Base-by-base conservation (phyloP, 106 monocot species). In the Apostasia ramifera region DNA sequence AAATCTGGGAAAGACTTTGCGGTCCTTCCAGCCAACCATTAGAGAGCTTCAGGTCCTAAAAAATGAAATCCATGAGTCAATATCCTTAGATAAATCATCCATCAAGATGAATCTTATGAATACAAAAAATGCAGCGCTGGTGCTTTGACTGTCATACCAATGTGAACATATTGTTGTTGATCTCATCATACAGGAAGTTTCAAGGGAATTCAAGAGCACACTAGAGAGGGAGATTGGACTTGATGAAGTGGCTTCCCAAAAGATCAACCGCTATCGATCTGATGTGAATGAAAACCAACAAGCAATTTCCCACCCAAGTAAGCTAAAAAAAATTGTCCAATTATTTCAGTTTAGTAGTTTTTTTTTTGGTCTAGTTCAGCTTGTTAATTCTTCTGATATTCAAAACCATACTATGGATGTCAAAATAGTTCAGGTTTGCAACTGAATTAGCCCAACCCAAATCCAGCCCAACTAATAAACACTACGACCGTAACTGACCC, bases 191-290 rank as follows among this genome's bases (percentile, higher is more conserved):
- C 66, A 98, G 98, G 93, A 98, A n/a, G 98, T 98, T 13, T 93
- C 98, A 55, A 92, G 85, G 70, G 98, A 98, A 74, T 93, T 98
- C 79, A 98, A 90, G 80, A 93, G 78, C 85, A 98, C 98, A 1
- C 78, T 98, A 53, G 92, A 98, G 66, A 76, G 87, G 61, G 98
- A 98, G 70, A 98, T 98, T 62, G 93, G 93, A 61, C 81, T 98
- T 51, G 90, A 98, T 77, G 98, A 98, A 58, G 69, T 81, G 67
- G 64, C 78, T 39, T 66, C 86, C 55, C 70, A 84, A 40, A 66
- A 73, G 54, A 85, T 80, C 52, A 79, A 77, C 40, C 56, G 44
- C 40, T 77, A 77, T 26, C 80, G 46, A 41, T 69, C 85, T 53
- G 60, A 68, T 68, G 40, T 66, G 2, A 80, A 77, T 43, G 71